phyloP scores from a whole-genome alignment of 257 asterid species.

The Coffea eugenioides region DNA sequence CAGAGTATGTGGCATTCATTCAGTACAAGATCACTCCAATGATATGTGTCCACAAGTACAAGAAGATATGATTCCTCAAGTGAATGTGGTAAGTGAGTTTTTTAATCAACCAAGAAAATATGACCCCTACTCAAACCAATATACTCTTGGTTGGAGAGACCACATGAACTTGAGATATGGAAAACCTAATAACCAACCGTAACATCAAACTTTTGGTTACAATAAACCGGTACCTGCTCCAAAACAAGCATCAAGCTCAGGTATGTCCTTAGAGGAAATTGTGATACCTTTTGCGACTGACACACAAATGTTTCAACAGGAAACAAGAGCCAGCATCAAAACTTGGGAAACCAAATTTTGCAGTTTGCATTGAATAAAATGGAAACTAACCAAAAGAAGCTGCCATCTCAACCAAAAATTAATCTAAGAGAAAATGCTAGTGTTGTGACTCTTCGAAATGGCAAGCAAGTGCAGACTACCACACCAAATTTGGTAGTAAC shows the following conservation, averaged over 20 bases:
- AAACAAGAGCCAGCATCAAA: neutral
- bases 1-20: too few relatives aligned
- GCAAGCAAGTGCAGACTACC: neutral
- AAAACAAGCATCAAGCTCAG: neutral
- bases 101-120: neutral
- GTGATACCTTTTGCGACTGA: neutral
- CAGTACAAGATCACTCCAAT: neutral
- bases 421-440: too few relatives aligned
- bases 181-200: neutral
- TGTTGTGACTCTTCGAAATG: too few relatives aligned
- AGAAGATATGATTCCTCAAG: neutral
- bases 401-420: too few relatives aligned
- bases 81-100: too few relatives aligned
- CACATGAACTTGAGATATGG: neutral
- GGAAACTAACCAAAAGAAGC: too few relatives aligned
- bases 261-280: neutral
- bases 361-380: too few relatives aligned
- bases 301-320: neutral
- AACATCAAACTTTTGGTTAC: too few relatives aligned
- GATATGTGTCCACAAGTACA: neutral
- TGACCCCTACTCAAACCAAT: neutral
- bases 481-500: neutral
- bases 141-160: neutral
- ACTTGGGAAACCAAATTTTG: too few relatives aligned
- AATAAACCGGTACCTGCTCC: neutral